Evolutionary conservation across 1,139 yeast species (phyloP), one percentile per base, ranked within the genome.

Genomic region (Hyphopichia burtonii): DNA sequence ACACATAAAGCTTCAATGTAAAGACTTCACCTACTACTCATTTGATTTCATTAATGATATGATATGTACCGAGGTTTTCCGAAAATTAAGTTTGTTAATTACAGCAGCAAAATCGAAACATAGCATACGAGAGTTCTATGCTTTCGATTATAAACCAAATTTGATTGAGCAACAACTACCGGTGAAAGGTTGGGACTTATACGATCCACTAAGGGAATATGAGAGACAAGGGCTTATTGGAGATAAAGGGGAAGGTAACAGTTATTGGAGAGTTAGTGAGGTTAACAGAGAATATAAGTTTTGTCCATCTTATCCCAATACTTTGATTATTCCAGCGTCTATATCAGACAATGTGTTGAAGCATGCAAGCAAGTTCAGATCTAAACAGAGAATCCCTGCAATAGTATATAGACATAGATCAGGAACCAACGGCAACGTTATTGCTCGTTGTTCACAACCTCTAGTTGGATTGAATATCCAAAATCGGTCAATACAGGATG

Each of bases 361-460:
- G 41, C 93, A 93, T 57, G 95, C 96, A 0, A 83, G 86, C 8
- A 86, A 86, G 55, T 91, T 82, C 59, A 69, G 99, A 40, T 89
- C 97, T 1, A 91, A 91, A 58, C 80, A 78, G 45, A 70, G 99
- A 49, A 78, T 93, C 7, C 98, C 99, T 0, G 87, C 83, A 0
- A 67, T 93, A 34, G 80, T 91, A 1, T 93, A 90, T 60, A 83
- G 78, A 53, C 90, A 90, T 59, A 63, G 78, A 42, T 55, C 54
- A 4, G 62, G 64, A 17, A 66, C 74, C 39, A 88, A 87, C 57
- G 82, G 82, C 1, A 85, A 95, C 55, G 78, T 93, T 2, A 90
- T 93, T 25, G 85, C 94, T 0, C 70, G 99, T 45, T 88, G 96
- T 53, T 76, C 98, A 1, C 99, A 93, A 63, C 99, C 99, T 0